Evolutionary conservation across 768 basidiomycete species (phyloP).

Genomic region (Neoboletus brunneissimus): DNA sequence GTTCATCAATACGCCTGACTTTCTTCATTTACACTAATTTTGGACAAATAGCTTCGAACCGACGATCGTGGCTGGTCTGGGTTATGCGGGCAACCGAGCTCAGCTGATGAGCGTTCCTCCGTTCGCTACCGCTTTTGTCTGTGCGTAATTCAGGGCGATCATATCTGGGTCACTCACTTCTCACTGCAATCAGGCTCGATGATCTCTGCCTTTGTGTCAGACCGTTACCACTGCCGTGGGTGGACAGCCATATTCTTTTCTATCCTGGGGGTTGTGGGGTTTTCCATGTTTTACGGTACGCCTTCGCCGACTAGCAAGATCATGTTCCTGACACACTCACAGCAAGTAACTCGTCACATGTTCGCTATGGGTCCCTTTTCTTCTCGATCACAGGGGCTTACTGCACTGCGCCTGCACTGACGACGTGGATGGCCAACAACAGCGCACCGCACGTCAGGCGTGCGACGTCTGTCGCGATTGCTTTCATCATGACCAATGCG

Average conservation of each 20-base stretch:
- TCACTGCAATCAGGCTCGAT: slow-evolving; percentile 33
- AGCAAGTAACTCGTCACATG: slow-evolving; percentile 30
- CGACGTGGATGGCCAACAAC: slow-evolving; percentile 47
- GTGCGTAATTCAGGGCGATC: slow-evolving; percentile 29
- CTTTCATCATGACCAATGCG: slow-evolving; percentile 55
- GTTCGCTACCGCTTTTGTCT: slow-evolving; percentile 47
- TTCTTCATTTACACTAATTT: slow-evolving; percentile 35
- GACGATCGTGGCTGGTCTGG: slow-evolving; percentile 63
- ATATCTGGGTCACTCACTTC: not conserved
- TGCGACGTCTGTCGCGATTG: slow-evolving; percentile 56
- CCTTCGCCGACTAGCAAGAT: not conserved
- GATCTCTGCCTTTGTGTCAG: slow-evolving; percentile 48
- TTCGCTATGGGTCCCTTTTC: not conserved
- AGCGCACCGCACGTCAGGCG: slow-evolving; percentile 53
- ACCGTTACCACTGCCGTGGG: slow-evolving; percentile 51
- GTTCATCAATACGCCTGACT: slow-evolving; percentile 17
- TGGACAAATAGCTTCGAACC: slow-evolving; percentile 57
- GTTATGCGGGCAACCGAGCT: slow-evolving; percentile 50
- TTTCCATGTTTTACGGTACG: slow-evolving; percentile 55
- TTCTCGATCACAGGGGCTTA: not conserved
- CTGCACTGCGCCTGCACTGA: not conserved
- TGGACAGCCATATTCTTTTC: slow-evolving; percentile 34
- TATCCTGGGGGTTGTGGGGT: slow-evolving; percentile 44
- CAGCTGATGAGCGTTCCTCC: slow-evolving; percentile 65
- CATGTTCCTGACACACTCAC: not conserved